phyloP scores from a whole-genome alignment of 2,329 filamentous ascomycete genomes.

The Hypomyces perniciosus region DNA sequence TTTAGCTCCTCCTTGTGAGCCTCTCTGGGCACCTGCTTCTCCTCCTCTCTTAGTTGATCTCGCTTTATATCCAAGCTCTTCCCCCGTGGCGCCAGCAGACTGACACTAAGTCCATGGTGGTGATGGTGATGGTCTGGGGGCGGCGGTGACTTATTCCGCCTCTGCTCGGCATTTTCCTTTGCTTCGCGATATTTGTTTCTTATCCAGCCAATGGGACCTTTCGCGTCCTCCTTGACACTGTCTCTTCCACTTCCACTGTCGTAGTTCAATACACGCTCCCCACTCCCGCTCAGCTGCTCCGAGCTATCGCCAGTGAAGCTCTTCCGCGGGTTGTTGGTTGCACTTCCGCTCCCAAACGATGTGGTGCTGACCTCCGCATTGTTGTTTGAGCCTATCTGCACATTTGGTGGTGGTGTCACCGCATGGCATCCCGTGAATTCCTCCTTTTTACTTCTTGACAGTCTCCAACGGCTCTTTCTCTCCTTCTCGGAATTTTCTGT shows the following conservation, averaged over 20 bases:
- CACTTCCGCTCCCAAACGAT: conserved; percentile 58
- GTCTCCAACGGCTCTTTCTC: conserved; percentile 65
- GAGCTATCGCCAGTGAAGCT: conserved; percentile 47
- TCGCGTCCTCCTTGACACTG: conserved; percentile 39
- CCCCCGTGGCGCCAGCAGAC: conserved; percentile 32
- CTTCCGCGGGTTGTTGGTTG: conserved; percentile 35
- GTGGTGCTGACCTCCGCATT: conserved; percentile 61
- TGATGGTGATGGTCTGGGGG: conserved; percentile 26
- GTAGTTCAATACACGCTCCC: conserved; percentile 33
- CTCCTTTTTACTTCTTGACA: conserved; percentile 58
- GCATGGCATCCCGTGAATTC: conserved; percentile 39
- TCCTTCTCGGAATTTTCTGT: conserved; percentile 47
- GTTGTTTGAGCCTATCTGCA: conserved; percentile 53
- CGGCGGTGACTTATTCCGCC: conserved; percentile 52
- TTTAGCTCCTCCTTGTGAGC: background rate
- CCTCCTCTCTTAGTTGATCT: conserved; percentile 20
- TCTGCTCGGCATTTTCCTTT: conserved; percentile 50
- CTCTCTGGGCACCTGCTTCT: background rate
- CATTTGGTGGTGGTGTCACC: conserved; percentile 36
- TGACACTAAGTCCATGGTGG: conserved; percentile 18
- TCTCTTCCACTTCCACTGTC: conserved; percentile 37
- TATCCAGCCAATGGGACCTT: conserved; percentile 52
- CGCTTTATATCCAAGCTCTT: conserved; percentile 45
- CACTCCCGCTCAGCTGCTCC: conserved; percentile 35
- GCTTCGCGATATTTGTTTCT: conserved; percentile 55